Evolutionary conservation across 73 alveolate species (phyloP), one percentile per base, ranked within the genome.

Genomic region (Stentor roeselii): DNA sequence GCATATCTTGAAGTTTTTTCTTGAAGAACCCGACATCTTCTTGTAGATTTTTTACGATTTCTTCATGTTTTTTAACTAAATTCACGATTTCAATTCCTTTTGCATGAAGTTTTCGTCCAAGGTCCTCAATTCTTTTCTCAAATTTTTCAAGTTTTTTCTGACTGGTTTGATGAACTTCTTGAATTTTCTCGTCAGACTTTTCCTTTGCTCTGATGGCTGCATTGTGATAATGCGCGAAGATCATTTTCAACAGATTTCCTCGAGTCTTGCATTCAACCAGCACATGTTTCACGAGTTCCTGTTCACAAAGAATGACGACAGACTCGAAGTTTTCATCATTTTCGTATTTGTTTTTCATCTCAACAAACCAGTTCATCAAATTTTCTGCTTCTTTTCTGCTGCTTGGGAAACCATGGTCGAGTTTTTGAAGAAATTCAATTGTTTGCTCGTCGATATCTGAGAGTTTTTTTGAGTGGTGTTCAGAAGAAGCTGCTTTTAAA

Each of bases 1-100:
- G 67, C 67, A 50, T 50, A 50, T 50, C 67, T 11, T 50, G 67
- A 50, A 50, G 67, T 50, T 50, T 50, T 50, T 50, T 50, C 67
- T 50, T 50, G 21, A 11, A 50, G 21, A 50, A 50, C 67, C 67
- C 67, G 21, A 50, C 21, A 6, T 50, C 67, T 50, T 50, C 67
- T 50, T 21, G 30, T 11, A 50, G 67, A 50, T 6, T 11, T 21
- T 50, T 6, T 6, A 21, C 67, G 6, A 50, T 50, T 11, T 50
- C 21, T 11, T 50, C 21, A 11, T 50, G 67, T 50, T 50, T 50
- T 11, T 6, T 21, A 11, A 50, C 21, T 11, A 11, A 21, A 50
- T 50, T 50, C 21, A 11, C 21, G 30, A 50, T 11, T 50, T 50
- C 67, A 50, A 6, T 21, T 50, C 6, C 21, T 11, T 11, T 50